Percentiles rank a stretch among this genome's conserved stretches.
phyloP scores from a whole-genome alignment of 768 basidiomycete species.

The Cubamyces sp. region DNA sequence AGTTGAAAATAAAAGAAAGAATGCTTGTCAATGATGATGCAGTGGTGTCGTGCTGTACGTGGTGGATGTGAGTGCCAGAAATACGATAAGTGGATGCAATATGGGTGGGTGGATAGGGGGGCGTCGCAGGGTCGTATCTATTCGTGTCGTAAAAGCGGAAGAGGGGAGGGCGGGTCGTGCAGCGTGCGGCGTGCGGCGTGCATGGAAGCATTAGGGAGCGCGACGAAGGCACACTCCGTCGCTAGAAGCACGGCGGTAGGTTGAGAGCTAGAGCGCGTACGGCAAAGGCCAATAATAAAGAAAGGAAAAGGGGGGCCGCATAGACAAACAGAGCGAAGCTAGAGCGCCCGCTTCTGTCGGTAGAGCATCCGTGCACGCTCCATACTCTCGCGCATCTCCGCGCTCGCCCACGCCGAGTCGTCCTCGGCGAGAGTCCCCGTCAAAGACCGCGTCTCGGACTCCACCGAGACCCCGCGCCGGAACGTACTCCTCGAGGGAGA shows the following conservation, averaged over 20 bases:
- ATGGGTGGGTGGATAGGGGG: neutral
- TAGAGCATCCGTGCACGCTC: conserved; percentile 59
- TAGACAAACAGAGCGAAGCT: neutral
- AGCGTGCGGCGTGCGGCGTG: neutral
- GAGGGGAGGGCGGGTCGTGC: neutral
- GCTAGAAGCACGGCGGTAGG: neutral
- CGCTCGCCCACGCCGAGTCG: conserved; percentile 57
- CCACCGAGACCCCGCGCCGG: conserved; percentile 42
- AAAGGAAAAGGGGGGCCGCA: neutral
- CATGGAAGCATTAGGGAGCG: neutral
- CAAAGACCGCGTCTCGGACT: conserved; percentile 36
- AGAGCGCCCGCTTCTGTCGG: conserved; percentile 26
- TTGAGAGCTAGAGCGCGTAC: neutral
- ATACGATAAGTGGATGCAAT: conserved; percentile 14
- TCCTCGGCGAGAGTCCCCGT: conserved; percentile 44
- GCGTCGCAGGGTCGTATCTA: conserved; percentile 20
- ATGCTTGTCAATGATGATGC: neutral
- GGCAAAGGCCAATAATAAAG: neutral
- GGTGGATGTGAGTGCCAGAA: conserved; percentile 5
- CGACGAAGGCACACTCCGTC: neutral
- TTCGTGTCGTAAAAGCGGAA: conserved; percentile 16
- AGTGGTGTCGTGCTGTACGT: neutral
- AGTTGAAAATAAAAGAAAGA: neutral
- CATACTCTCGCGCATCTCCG: conserved; percentile 73
- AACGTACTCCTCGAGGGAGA: conserved; percentile 43